Base-by-base conservation (phyloP, 176 grass and related monocot species). In the Oryza coarctata region DNA sequence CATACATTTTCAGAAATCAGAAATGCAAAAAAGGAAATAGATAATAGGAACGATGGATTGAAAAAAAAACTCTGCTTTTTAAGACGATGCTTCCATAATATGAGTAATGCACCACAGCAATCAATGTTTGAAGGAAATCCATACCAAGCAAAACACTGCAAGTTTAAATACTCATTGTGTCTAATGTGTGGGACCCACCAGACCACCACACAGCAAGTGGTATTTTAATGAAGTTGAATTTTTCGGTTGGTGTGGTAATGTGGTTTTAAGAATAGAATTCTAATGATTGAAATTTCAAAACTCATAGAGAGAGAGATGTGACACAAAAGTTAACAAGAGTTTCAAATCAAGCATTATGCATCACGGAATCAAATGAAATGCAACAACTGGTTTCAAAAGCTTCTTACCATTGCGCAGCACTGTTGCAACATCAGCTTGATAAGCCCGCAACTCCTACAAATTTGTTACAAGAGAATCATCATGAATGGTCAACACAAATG, bases 361-460 rank as follows among this genome's bases (percentile, higher is more conserved):
- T 44, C 14, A 45, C 39, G 17, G 63, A 18, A 30, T 3, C 47
- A 70, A 69, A 84, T 81, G 32, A 81, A 65, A 81, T 73, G 29
- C 27, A 82, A 64, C 27, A 68, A 82, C 39, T 26, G 10, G 61
- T 67, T 50, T 32, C 3, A 20, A 39, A 85, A 82, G 27, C 31
- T 68, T 74, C 14, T 78, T 90, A 98, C 96, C 96, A 90, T 95
- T 98, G 70, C 96, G 96, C 70, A 98, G 74, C 17, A 98, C 96
- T 0, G 91, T 95, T 80, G 96, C 93, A 88, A 93, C 91, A 91
- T 98, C 96, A 87, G 96, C 96, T 83, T 95, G 96, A 89, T 98
- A 98, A 73, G 93, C 96, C 63, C 92, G 85, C 73, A 98, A 84
- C 76, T 98, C 96, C 96, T 98, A 45, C 40, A 87, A 65, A 63